Conservation (phyloP, 495 filamentous ascomycete species). For the Amorphotheca resinae region DNA sequence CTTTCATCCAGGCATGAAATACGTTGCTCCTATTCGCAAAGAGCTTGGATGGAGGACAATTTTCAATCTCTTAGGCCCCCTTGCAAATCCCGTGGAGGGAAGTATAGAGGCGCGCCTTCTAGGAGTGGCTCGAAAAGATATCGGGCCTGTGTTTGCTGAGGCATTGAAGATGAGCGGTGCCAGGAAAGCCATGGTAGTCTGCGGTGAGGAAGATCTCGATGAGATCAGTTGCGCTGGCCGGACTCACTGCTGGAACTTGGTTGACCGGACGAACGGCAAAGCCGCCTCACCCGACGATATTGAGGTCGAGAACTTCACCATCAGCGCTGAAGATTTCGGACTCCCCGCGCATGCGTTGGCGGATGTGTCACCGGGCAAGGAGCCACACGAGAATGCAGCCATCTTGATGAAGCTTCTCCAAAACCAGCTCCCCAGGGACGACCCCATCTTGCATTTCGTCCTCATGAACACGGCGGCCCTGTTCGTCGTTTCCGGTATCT, state of each 20-base stretch:
- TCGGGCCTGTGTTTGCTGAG: conserved; percentile 80
- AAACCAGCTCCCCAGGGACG: conserved; percentile 54
- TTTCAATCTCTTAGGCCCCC: conserved; percentile 89
- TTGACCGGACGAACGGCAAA: conserved; percentile 26
- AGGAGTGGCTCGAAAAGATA: conserved; percentile 73
- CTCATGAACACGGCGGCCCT: conserved; percentile 86
- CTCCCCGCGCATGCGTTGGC: conserved; percentile 59
- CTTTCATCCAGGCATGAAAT: conserved; percentile 88
- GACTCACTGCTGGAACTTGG: conserved; percentile 78
- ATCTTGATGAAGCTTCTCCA: conserved; percentile 69
- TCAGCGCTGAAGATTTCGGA: conserved; percentile 77
- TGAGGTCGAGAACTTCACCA: conserved; percentile 56
- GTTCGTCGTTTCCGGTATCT: conserved; percentile 72
- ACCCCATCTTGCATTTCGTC: conserved; percentile 88
- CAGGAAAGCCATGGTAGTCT: conserved; percentile 79
- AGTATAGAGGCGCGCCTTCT: conserved; percentile 77
- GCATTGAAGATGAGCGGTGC: conserved; percentile 66
- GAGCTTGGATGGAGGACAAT: conserved; percentile 85
- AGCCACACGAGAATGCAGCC: conserved; percentile 72
- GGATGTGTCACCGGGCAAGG: conserved; percentile 70
- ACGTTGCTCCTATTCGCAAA: conserved; percentile 70
- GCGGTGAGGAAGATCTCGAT: conserved; percentile 88
- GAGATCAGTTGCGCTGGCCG: conserved; percentile 81
- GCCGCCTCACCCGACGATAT: conserved; percentile 24
- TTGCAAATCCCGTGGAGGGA: conserved; percentile 75